Conservation (phyloP, 345 rosid species). For the Hibiscus mutabilis region DNA sequence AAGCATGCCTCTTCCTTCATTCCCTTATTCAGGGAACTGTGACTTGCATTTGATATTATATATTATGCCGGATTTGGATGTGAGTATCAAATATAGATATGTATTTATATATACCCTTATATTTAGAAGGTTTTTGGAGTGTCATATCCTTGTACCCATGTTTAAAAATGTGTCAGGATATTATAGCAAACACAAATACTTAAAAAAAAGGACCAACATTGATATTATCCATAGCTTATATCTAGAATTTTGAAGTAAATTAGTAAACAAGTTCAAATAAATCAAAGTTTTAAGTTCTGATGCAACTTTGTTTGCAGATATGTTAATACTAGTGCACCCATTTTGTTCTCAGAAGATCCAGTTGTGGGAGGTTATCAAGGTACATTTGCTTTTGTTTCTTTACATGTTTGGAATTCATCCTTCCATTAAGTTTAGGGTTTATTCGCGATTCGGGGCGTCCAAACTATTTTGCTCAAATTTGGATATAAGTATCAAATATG, state of each 20-base stretch:
- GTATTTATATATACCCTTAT: not conserved
- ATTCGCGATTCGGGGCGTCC: no score
- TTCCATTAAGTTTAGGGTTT: no score
- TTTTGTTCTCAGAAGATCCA: slow-evolving; percentile 18
- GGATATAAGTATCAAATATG: not conserved
- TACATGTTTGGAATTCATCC: no score
- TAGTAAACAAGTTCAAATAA: no score
- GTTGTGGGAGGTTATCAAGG: slow-evolving; percentile 20
- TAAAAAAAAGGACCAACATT: not conserved
- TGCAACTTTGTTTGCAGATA: slow-evolving; percentile 1
- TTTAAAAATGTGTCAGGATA: not conserved
- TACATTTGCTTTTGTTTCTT: not conserved
- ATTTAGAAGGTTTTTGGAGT: not conserved
- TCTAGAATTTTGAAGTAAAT: not conserved
- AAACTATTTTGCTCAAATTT: not conserved
- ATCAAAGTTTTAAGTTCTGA: not conserved
- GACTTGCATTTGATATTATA: no score
- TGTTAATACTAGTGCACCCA: slow-evolving; percentile 7
- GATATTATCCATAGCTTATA: not conserved
- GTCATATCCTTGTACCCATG: not conserved
- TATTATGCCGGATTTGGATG: no score
- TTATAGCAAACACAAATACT: not conserved
- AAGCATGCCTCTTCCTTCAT: not conserved
- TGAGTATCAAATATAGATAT: no score
- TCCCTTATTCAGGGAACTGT: no score